Conservation (phyloP, 805 yeast species). For the Maudiozyma bulderi region DNA sequence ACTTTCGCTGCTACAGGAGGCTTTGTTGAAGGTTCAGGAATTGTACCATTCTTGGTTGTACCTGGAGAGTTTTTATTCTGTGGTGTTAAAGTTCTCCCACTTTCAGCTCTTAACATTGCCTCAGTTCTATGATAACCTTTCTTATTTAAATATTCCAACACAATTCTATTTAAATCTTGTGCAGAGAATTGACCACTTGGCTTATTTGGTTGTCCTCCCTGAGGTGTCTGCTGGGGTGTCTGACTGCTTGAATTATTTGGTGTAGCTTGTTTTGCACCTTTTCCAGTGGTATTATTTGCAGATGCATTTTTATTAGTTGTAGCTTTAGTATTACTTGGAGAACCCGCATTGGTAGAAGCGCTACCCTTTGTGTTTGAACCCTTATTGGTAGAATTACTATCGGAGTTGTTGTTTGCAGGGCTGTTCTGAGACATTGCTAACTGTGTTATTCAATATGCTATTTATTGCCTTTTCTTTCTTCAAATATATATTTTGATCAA, state of each 20-base stretch:
- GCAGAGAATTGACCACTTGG: conserved; percentile 43
- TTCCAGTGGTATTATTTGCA: background rate
- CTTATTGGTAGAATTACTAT: too few species aligned
- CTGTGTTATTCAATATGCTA: too few species aligned
- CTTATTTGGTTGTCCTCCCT: background rate
- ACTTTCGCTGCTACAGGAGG: conserved; percentile 25
- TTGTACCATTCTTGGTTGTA: conserved; percentile 36
- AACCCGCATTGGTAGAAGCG: too few species aligned
- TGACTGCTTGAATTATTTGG: background rate
- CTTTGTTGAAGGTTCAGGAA: conserved; percentile 24
- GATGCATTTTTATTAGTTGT: background rate
- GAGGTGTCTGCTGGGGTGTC: conserved; percentile 2
- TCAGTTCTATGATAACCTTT: conserved; percentile 94
- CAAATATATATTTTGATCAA: too few species aligned
- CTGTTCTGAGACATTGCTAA: too few species aligned
- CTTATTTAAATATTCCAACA: conserved; percentile 82
- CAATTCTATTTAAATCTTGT: conserved; percentile 85
- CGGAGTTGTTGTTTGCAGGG: too few species aligned
- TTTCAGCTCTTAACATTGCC: conserved; percentile 84
- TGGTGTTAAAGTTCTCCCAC: conserved; percentile 49
- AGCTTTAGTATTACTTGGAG: background rate
- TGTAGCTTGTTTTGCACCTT: background rate
- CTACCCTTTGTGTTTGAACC: too few species aligned
- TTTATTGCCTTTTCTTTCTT: too few species aligned
- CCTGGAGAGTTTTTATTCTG: conserved; percentile 39